Conservation (phyloP, 805 yeast genomes). For the Komagataella populi region DNA sequence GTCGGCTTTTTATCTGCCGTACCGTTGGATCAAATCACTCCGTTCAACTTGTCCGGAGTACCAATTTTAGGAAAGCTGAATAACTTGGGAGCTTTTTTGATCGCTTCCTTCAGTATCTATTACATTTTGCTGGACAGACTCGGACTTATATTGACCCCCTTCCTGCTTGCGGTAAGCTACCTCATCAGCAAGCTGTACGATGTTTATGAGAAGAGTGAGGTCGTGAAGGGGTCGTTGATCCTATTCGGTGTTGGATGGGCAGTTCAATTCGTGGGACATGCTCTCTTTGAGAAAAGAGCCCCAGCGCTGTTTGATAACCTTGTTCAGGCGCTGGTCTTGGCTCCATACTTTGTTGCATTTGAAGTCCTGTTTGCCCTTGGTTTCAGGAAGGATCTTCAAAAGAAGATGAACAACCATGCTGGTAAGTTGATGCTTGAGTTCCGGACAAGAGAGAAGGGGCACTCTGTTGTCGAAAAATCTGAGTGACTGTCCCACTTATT, state of each 20-base stretch:
- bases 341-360: conserved; percentile 80
- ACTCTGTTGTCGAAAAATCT: neutral
- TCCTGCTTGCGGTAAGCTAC: conserved; percentile 17
- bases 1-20: conserved; percentile 23
- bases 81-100: conserved; percentile 33
- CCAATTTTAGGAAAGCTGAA: conserved; percentile 8
- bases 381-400: conserved; percentile 34
- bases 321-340: conserved; percentile 75
- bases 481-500: neutral
- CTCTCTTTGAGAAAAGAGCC: conserved; percentile 61
- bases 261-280: conserved; percentile 83
- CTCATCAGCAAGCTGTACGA: conserved; percentile 7
- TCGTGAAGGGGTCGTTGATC: conserved; percentile 16
- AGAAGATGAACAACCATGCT: conserved; percentile 32
- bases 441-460: conserved; percentile 5
- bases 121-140: conserved; percentile 42
- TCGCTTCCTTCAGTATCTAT: conserved; percentile 37
- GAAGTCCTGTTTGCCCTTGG: conserved; percentile 69
- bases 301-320: conserved; percentile 83
- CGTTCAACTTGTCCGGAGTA: neutral
- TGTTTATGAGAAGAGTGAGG: conserved; percentile 8
- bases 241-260: conserved; percentile 56
- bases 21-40: neutral
- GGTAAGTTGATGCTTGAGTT: conserved; percentile 23
- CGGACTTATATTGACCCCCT: conserved; percentile 30